A percentile compares a stretch with the other conserved stretches of the same genome.
phyloP scores from a whole-genome alignment of 2,329 filamentous ascomycete species.

The Calonectria pauciramosa region DNA sequence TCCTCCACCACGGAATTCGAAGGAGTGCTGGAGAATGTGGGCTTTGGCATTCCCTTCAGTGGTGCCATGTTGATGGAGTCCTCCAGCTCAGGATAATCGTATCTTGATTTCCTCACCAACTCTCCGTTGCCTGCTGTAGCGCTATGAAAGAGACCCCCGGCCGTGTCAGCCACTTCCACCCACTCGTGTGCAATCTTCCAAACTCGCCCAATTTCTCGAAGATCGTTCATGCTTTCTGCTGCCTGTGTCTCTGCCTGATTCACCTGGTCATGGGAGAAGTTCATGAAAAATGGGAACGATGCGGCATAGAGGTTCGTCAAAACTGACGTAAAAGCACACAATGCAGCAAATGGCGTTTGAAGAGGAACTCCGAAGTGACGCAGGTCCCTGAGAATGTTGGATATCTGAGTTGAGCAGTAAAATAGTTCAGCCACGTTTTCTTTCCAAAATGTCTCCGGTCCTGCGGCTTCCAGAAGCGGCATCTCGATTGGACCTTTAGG shows the following conservation, averaged over 20 bases:
- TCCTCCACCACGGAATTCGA: background rate
- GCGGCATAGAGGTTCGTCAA: slow-evolving; percentile 40
- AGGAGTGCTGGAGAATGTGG: slow-evolving; percentile 20
- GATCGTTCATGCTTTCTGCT: slow-evolving; percentile 24
- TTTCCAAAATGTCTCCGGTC: slow-evolving; percentile 37
- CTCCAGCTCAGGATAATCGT: slow-evolving; percentile 43
- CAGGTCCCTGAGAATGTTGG: slow-evolving; percentile 36
- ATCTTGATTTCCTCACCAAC: slow-evolving; percentile 35
- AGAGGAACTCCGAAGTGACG: slow-evolving; percentile 37
- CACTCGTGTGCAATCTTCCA: slow-evolving; percentile 45
- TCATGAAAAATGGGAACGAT: slow-evolving; percentile 38
- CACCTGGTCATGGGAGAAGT: slow-evolving; percentile 19
- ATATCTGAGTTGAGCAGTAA: slow-evolving; percentile 40
- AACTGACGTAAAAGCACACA: slow-evolving; percentile 38
- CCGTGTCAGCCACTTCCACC: slow-evolving; percentile 42
- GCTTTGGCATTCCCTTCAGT: slow-evolving; percentile 42
- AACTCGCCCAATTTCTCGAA: slow-evolving; percentile 32
- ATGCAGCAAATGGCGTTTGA: slow-evolving; percentile 38
- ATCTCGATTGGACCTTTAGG: slow-evolving; percentile 42
- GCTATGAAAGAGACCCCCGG: slow-evolving; percentile 33
- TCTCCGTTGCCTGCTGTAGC: slow-evolving; percentile 12
- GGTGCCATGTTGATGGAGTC: slow-evolving; percentile 41
- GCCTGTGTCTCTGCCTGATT: slow-evolving; percentile 31
- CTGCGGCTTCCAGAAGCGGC: slow-evolving; percentile 37
- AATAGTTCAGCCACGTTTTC: slow-evolving; percentile 36